Conservation (phyloP, 1,139 yeast genomes). For the Candida frijolesensis region DNA sequence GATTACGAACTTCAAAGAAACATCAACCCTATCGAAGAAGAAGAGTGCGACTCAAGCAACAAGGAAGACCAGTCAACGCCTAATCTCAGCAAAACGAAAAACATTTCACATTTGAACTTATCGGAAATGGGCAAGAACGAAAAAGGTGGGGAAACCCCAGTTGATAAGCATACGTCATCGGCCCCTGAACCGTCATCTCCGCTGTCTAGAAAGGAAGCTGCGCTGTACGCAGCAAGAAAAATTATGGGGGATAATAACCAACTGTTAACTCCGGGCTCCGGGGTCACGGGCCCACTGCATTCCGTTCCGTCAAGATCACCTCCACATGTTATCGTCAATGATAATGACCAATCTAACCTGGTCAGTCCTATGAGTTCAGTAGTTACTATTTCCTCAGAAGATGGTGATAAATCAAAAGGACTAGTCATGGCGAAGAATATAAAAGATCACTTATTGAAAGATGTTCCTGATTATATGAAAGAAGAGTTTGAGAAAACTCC, state of each 20-base stretch:
- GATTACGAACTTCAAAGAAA: slow-evolving; percentile 10
- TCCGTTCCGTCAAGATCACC: slow-evolving; percentile 7
- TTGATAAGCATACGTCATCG: slow-evolving; percentile 5
- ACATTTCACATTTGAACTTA: slow-evolving; percentile 46
- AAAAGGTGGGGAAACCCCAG: background rate
- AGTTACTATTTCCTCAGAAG: slow-evolving; percentile 5
- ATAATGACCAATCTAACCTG: slow-evolving; percentile 13
- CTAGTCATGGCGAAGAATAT: slow-evolving; percentile 16
- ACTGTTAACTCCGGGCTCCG: background rate
- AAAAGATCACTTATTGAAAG: slow-evolving; percentile 28
- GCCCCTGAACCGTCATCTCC: slow-evolving; percentile 14
- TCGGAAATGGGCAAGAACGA: slow-evolving; percentile 27
- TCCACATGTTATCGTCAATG: slow-evolving; percentile 3
- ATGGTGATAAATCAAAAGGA: slow-evolving; percentile 3
- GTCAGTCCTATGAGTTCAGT: slow-evolving; percentile 19
- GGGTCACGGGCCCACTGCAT: background rate
- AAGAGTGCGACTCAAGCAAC: slow-evolving; percentile 8
- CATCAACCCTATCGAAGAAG: slow-evolving; percentile 9
- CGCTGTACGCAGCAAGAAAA: slow-evolving; percentile 13
- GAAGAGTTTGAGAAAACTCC: slow-evolving; percentile 44
- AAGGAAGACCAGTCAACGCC: slow-evolving; percentile 13
- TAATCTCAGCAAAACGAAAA: slow-evolving; percentile 30
- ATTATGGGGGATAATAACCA: background rate
- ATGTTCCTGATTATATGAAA: slow-evolving; percentile 38
- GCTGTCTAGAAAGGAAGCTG: slow-evolving; percentile 13